A percentile compares a stretch with the other conserved stretches of the same genome.
Evolutionary conservation across 805 yeast genomes (phyloP).

Genomic region (Sugiyamaella smithiae): DNA sequence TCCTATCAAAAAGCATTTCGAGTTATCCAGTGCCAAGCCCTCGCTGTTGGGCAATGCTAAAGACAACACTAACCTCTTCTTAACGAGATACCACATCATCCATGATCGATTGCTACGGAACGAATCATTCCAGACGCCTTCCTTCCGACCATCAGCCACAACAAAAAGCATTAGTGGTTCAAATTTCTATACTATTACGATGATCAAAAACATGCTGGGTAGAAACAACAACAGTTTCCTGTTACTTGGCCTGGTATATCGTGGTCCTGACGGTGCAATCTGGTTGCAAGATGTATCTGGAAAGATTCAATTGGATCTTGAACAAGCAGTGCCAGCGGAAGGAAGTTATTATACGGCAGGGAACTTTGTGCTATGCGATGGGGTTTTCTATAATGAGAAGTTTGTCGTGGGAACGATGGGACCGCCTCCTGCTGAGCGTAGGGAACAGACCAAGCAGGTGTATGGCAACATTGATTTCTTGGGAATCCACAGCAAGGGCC

Average conservation of each 20-base stretch:
- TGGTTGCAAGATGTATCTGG: constrained; percentile 81
- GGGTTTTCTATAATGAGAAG: constrained; percentile 58
- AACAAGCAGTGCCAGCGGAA: constrained; percentile 56
- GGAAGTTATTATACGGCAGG: constrained; percentile 71
- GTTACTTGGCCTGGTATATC: constrained; percentile 70
- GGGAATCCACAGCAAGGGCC: constrained; percentile 40
- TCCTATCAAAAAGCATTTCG: constrained; percentile 58
- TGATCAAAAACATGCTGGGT: constrained; percentile 82
- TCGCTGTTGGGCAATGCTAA: constrained; percentile 25
- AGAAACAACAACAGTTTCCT: constrained; percentile 73
- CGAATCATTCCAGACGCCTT: constrained; percentile 62
- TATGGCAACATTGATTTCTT: constrained; percentile 77
- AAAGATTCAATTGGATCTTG: constrained; percentile 57
- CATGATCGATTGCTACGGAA: constrained; percentile 73
- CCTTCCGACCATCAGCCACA: constrained; percentile 32
- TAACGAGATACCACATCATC: constrained; percentile 57
- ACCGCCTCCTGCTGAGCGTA: constrained; percentile 84
- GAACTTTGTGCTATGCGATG: constrained; percentile 76
- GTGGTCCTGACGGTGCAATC: constrained; percentile 64
- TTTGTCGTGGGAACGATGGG: constrained; percentile 70
- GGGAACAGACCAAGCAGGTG: constrained; percentile 63
- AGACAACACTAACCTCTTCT: constrained; percentile 27
- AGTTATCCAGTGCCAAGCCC: constrained; percentile 23
- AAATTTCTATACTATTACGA: constrained; percentile 46
- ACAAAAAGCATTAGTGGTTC: constrained; percentile 11